Conservation (phyloP, 345 rosid species). For the Citrus unshiu region DNA sequence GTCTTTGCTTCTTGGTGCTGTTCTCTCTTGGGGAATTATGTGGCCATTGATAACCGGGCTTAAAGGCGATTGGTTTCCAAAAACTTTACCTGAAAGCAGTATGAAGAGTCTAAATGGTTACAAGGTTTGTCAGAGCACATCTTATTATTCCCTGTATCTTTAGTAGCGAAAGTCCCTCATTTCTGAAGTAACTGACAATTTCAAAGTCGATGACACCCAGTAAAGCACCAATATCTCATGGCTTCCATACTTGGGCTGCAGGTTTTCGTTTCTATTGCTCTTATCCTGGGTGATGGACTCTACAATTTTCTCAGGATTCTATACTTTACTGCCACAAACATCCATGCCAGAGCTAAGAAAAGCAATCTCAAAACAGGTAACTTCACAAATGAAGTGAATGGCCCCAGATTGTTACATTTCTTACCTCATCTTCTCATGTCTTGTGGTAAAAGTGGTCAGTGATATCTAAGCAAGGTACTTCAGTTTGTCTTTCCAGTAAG, state of each 20-base stretch:
- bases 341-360: conserved; percentile 32
- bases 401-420: not conserved
- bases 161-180: not conserved
- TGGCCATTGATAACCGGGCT: conserved; percentile 76
- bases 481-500: not conserved
- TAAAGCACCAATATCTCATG: not conserved
- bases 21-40: conserved; percentile 93
- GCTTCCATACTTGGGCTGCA: conserved; percentile 20
- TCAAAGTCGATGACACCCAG: not conserved
- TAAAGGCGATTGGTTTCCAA: conserved; percentile 77
- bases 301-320: conserved; percentile 87
- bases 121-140: conserved; percentile 41
- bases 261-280: conserved; percentile 82
- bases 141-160: too few relatives aligned
- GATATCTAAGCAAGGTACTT: not conserved
- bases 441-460: too few relatives aligned
- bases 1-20: conserved; percentile 85
- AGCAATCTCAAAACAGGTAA: conserved; percentile 41
- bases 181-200: not conserved
- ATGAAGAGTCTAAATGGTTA: conserved; percentile 89
- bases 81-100: conserved; percentile 51
- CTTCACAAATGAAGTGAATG: not conserved
- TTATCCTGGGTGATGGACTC: conserved; percentile 89
- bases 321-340: conserved; percentile 44
- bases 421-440: not conserved